Conservation (phyloP, 208 protist genomes). For the Naegleria gruberi region DNA sequence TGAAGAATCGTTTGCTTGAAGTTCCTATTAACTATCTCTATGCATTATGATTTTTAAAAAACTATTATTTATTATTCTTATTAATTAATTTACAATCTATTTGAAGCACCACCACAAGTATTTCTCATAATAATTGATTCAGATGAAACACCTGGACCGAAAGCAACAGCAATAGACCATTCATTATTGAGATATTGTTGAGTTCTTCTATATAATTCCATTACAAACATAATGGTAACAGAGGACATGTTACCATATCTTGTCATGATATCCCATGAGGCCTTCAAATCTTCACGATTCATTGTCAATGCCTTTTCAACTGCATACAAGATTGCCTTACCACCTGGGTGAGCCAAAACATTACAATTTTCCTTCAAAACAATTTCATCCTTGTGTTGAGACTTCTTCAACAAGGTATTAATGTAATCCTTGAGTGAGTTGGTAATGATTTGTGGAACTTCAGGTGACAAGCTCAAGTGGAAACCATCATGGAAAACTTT, state of each 20-base stretch:
- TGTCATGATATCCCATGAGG: not conserved
- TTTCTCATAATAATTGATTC: not conserved
- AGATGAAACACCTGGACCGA: not conserved
- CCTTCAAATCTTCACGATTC: not conserved
- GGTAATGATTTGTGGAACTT: not conserved
- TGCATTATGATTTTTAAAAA: too few species aligned
- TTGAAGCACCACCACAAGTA: not conserved
- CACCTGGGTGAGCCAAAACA: not conserved
- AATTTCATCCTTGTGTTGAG: not conserved
- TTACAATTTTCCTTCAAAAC: not conserved
- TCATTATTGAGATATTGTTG: not conserved
- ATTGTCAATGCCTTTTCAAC: not conserved
- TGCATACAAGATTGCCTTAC: conserved; percentile 8
- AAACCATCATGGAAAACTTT: not conserved
- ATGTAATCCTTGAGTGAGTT: not conserved
- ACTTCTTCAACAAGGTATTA: not conserved
- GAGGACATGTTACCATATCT: conserved; percentile 4
- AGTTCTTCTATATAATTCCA: not conserved
- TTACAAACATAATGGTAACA: not conserved
- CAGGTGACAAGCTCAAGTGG: not conserved
- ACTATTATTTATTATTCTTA: too few species aligned
- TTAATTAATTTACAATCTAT: too few species aligned
- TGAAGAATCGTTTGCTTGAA: too few species aligned
- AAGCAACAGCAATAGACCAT: not conserved
- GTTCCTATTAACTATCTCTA: too few species aligned